Percentiles rank a stretch among this genome's conserved stretches.
These are phyloP conservation scores for Ganoderma meredithae DNA, from an alignment of 1,284 basidiomycete species.

Conservation along the genomic window DNA sequence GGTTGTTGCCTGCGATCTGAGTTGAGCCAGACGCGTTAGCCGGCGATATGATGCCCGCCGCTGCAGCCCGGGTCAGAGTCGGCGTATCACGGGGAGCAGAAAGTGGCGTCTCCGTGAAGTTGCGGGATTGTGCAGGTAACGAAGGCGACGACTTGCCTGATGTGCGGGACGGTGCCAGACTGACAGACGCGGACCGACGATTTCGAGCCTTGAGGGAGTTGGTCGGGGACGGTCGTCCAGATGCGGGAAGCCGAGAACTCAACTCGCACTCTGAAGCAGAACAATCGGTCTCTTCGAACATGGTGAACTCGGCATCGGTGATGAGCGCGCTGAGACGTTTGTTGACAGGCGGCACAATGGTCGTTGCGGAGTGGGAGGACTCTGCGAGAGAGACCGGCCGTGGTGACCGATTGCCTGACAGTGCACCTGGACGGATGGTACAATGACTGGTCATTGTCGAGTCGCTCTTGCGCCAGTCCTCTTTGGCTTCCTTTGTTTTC, in stretches of 20 bases:
- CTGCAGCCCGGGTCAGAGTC: constrained; percentile 49
- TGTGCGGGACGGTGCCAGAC: constrained; percentile 44
- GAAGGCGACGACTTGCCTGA: constrained; percentile 18
- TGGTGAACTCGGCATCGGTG: constrained; percentile 65
- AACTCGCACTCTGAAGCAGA: constrained; percentile 51
- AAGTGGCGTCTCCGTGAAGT: constrained; percentile 30
- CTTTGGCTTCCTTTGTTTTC: constrained; percentile 63
- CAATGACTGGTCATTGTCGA: constrained; percentile 72
- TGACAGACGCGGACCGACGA: constrained; percentile 70
- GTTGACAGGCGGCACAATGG: constrained; percentile 62
- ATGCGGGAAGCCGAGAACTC: constrained; percentile 23
- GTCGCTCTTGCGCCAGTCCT: constrained; percentile 77
- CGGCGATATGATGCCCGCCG: constrained; percentile 51
- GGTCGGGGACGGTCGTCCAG: constrained; percentile 36
- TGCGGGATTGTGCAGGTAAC: constrained; percentile 19
- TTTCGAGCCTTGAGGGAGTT: constrained; percentile 52
- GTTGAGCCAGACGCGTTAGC: constrained; percentile 42
- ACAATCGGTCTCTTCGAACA: constrained; percentile 45
- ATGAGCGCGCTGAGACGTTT: constrained; percentile 73
- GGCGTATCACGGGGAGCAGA: constrained; percentile 43
- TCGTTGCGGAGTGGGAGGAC: constrained; percentile 73
- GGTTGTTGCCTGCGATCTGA: constrained; percentile 49
- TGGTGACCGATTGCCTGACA: constrained; percentile 57
- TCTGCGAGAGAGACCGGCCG: constrained; percentile 79
- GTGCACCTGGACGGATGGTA: constrained; percentile 66